A percentile compares a stretch with the other conserved stretches of the same genome.
These are phyloP conservation scores for Beauveria brongniartii DNA, from an alignment of 2,329 filamentous ascomycete species.

Conservation along the genomic window DNA sequence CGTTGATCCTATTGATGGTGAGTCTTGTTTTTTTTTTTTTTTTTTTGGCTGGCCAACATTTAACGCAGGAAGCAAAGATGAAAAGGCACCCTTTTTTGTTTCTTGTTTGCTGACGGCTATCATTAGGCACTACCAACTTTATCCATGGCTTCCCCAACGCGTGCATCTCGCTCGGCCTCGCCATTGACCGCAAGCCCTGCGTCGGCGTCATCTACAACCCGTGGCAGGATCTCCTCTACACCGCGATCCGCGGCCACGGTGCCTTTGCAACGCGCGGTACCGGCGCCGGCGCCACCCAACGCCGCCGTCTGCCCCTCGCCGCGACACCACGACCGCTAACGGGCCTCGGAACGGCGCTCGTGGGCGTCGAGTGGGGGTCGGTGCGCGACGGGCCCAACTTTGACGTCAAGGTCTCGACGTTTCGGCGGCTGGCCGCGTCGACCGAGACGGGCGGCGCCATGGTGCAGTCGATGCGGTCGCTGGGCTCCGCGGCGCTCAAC, in stretches of 20 bases:
- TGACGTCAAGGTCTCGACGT: conserved; percentile 59
- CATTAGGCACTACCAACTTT: conserved; percentile 60
- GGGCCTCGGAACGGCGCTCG: conserved; percentile 53
- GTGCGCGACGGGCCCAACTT: conserved; percentile 63
- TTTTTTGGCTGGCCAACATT: background rate
- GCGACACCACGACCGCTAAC: conserved; percentile 45
- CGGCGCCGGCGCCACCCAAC: conserved; percentile 15
- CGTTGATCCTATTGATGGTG: conserved; percentile 72
- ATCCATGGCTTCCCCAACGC: conserved; percentile 68
- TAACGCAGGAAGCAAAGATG: background rate
- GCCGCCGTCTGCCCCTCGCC: conserved; percentile 32
- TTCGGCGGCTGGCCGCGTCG: conserved; percentile 49
- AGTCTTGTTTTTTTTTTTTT: background rate
- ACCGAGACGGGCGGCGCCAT: conserved; percentile 61
- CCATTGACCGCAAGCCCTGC: conserved; percentile 50
- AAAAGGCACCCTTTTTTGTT: background rate
- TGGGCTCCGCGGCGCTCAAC: conserved; percentile 70
- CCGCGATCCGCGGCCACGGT: conserved; percentile 59
- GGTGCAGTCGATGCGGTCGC: conserved; percentile 64
- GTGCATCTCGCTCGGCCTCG: conserved; percentile 68
- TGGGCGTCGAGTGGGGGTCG: conserved; percentile 68
- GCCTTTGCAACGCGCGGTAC: conserved; percentile 47
- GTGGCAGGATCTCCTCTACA: conserved; percentile 61
- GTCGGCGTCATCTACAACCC: conserved; percentile 78
- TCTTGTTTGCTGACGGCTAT: background rate